Evolutionary conservation across 176 grass and related monocot genomes (phyloP).

Genomic region (Thinopyrum elongatum): DNA sequence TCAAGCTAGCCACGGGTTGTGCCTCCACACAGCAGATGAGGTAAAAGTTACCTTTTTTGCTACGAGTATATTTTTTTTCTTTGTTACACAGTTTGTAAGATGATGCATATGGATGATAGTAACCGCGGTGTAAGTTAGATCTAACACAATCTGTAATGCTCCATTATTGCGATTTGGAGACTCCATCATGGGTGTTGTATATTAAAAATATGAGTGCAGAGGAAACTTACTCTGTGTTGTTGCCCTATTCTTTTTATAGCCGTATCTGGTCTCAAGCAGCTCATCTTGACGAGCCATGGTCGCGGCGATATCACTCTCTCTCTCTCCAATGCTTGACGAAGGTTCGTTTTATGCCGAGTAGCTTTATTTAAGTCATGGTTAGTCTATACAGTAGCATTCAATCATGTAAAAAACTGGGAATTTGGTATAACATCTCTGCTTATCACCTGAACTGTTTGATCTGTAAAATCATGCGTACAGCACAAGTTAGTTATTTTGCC

Average conservation of each 20-base stretch:
- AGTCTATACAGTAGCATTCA: neutral
- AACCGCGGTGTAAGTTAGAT: too few species aligned
- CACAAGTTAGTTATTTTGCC: too few species aligned
- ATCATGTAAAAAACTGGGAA: too few species aligned
- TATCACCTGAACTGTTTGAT: neutral
- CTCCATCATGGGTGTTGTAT: slow-evolving; percentile 57
- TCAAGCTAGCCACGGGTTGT: too few species aligned
- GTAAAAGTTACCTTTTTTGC: too few species aligned
- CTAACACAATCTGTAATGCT: too few species aligned
- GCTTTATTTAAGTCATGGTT: neutral
- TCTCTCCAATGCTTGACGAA: slow-evolving; percentile 43
- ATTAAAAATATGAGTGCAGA: slow-evolving; percentile 65
- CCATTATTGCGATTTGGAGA: too few species aligned
- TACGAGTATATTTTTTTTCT: too few species aligned
- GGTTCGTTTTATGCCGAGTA: slow-evolving; percentile 36
- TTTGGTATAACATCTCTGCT: too few species aligned
- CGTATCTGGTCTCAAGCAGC: slow-evolving; percentile 45
- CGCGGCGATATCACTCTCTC: slow-evolving; percentile 41
- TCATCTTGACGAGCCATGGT: slow-evolving; percentile 39
- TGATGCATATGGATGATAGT: too few species aligned
- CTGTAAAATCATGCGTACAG: neutral
- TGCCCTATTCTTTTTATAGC: slow-evolving; percentile 43
- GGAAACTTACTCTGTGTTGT: slow-evolving; percentile 35
- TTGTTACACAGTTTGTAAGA: too few species aligned
- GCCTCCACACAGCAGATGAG: too few species aligned